phyloP scores from a whole-genome alignment of 305 asterid species.

The Salvia sclarea region DNA sequence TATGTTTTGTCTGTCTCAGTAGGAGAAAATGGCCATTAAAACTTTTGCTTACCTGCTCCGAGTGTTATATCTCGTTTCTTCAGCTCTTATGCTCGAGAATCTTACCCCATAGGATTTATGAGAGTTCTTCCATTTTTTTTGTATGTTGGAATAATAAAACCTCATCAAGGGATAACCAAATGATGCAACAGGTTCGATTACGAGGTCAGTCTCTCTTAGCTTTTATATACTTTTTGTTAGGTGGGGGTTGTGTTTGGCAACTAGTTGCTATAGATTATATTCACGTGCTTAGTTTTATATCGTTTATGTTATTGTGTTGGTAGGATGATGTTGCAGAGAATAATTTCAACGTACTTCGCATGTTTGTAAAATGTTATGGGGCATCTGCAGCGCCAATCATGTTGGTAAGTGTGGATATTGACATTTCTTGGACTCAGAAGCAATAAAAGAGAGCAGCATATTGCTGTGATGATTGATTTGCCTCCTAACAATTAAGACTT shows the following conservation, averaged over 20 bases:
- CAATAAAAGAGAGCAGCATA: background rate
- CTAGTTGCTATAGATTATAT: background rate
- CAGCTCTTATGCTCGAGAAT: background rate
- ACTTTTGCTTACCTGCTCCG: background rate
- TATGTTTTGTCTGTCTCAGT: background rate
- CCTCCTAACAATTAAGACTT: background rate
- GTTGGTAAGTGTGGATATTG: conserved; percentile 61
- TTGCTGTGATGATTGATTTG: background rate
- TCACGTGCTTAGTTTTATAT: conserved; percentile 8
- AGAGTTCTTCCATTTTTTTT: conserved; percentile 31
- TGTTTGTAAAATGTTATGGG: conserved; percentile 77
- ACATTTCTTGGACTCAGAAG: background rate
- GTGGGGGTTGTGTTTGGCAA: background rate
- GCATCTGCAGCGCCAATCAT: conserved; percentile 74
- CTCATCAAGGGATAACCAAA: conserved; percentile 36
- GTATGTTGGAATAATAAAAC: conserved; percentile 42
- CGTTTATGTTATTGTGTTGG: conserved; percentile 13
- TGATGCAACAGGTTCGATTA: conserved; percentile 76
- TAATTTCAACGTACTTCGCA: conserved; percentile 81
- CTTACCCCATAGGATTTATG: background rate
- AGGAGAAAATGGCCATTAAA: background rate
- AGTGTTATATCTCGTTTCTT: background rate
- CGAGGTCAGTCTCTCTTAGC: conserved; percentile 59
- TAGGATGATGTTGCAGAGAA: conserved; percentile 84
- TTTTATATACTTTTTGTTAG: background rate